Evolutionary conservation across 2,329 filamentous ascomycete genomes (phyloP).

Genomic region (Sclerotiophoma versabilis): DNA sequence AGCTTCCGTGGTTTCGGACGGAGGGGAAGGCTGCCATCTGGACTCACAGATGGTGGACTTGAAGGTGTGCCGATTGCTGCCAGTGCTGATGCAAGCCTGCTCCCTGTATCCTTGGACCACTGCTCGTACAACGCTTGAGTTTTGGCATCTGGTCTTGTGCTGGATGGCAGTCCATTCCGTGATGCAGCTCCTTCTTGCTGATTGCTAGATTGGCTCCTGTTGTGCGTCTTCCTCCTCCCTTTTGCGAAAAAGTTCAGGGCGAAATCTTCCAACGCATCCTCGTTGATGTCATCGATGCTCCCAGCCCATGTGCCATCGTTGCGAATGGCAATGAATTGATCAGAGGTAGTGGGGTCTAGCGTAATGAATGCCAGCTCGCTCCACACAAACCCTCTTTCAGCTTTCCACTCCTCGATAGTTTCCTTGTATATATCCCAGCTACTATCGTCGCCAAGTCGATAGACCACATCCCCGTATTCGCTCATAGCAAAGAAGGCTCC

Average conservation of each 20-base stretch:
- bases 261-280: slow-evolving; percentile 42
- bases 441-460: slow-evolving; percentile 31
- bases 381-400: slow-evolving; percentile 41
- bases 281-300: slow-evolving; percentile 43
- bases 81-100: slow-evolving; percentile 37
- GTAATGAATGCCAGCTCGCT: slow-evolving; percentile 40
- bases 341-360: slow-evolving; percentile 36
- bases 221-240: slow-evolving; percentile 9
- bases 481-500: slow-evolving; percentile 48
- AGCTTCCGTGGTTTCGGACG: slow-evolving; percentile 32
- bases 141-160: slow-evolving; percentile 26
- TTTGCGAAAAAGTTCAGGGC: slow-evolving; percentile 40
- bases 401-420: slow-evolving; percentile 47
- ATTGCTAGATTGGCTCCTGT: not conserved
- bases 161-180: not conserved
- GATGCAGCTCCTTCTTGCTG: not conserved
- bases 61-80: slow-evolving; percentile 25
- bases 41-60: not conserved
- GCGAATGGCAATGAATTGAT: slow-evolving; percentile 47
- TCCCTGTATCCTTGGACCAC: slow-evolving; percentile 40
- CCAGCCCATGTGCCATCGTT: slow-evolving; percentile 47
- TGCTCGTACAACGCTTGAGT: slow-evolving; percentile 37
- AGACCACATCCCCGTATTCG: slow-evolving; percentile 45
- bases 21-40: not conserved
- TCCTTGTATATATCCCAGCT: slow-evolving; percentile 43